Evolutionary conservation across 1,139 yeast species (phyloP).

Genomic region (Taiozyma sp.): DNA sequence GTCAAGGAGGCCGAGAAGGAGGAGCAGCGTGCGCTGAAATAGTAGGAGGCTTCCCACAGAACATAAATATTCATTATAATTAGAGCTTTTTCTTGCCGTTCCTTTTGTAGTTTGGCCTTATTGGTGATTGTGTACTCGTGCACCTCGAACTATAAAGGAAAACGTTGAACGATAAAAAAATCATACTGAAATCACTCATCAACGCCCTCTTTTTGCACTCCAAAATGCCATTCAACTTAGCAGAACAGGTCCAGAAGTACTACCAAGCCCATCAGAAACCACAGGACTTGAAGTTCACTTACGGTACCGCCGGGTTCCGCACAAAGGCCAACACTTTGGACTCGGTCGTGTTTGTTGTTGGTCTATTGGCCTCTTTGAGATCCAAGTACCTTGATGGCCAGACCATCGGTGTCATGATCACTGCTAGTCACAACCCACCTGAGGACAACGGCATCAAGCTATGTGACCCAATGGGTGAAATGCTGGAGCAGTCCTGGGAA

Average conservation of each 20-base stretch:
- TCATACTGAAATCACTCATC: neutral
- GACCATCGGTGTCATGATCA: constrained; percentile 87
- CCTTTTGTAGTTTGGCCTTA: no score
- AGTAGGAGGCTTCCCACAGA: neutral
- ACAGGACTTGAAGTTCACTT: constrained; percentile 42
- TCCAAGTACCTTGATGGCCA: constrained; percentile 65
- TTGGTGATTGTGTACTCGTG: no score
- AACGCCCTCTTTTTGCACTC: neutral
- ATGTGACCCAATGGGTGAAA: constrained; percentile 90
- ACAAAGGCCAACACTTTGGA: constrained; percentile 66
- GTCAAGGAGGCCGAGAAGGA: neutral
- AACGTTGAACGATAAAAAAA: neutral
- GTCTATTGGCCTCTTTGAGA: constrained; percentile 75
- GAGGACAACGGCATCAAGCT: constrained; percentile 93
- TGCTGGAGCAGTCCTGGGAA: constrained; percentile 89
- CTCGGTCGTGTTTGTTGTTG: constrained; percentile 81
- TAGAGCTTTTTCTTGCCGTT: no score
- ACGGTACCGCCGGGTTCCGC: constrained; percentile 98
- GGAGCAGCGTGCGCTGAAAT: neutral
- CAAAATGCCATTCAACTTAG: constrained; percentile 12
- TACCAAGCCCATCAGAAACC: constrained; percentile 36
- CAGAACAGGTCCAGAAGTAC: constrained; percentile 9
- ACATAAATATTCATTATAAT: neutral
- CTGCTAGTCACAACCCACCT: constrained; percentile 97
- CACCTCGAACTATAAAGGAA: no score